Conservation (phyloP, 148 eudicot genomes). For the Nepenthes gracilis region DNA sequence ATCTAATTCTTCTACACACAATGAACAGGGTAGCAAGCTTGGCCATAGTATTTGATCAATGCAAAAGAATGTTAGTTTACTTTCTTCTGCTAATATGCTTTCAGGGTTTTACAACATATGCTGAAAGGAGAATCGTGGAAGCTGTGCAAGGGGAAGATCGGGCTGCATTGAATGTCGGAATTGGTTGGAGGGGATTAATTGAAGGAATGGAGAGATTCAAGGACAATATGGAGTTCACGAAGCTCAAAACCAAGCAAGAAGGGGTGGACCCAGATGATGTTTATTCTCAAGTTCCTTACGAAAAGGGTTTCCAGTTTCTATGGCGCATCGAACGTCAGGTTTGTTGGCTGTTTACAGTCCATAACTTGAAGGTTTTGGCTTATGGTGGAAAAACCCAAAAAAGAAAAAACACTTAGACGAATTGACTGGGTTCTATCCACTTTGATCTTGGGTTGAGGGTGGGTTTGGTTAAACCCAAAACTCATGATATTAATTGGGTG, state of each 20-base stretch:
- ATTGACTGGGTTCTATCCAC: no score
- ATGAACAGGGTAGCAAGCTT: no score
- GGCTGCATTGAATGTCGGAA: conserved; percentile 80
- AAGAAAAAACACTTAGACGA: no score
- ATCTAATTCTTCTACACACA: no score
- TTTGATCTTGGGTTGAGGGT: no score
- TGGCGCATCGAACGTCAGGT: conserved; percentile 97
- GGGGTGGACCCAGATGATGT: conserved; percentile 96
- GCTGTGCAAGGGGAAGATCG: conserved; percentile 89
- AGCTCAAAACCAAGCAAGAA: conserved; percentile 81
- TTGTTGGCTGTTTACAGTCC: neutral
- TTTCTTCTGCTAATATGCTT: conserved; percentile 1
- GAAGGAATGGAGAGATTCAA: conserved; percentile 91
- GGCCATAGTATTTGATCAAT: no score
- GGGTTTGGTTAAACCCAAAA: no score
- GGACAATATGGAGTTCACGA: conserved; percentile 84
- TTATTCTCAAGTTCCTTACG: conserved; percentile 89
- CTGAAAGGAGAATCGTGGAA: conserved; percentile 95
- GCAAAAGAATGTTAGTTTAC: no score
- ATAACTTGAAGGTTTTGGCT: neutral
- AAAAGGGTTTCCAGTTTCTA: conserved; percentile 97
- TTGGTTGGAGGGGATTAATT: conserved; percentile 89
- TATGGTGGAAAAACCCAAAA: no score
- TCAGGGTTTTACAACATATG: conserved; percentile 96
- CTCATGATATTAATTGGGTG: no score